phyloP scores from a whole-genome alignment of 306 rosid species.

The Vigna mungo region DNA sequence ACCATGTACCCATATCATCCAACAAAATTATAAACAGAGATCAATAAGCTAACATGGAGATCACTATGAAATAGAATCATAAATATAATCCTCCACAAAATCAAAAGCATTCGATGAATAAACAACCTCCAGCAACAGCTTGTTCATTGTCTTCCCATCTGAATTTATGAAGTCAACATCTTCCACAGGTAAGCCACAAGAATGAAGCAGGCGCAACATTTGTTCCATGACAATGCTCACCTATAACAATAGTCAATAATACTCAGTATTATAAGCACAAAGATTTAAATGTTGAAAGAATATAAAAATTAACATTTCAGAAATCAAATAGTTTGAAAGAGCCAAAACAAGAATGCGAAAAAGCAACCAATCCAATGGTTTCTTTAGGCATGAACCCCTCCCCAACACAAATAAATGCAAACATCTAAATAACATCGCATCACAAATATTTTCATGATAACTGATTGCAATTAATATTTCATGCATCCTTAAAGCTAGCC shows the following conservation, averaged over 20 bases:
- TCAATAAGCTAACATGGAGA: slow-evolving; percentile 39
- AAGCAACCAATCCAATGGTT: slow-evolving; percentile 4
- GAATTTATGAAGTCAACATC: slow-evolving; percentile 91
- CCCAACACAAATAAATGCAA: neutral
- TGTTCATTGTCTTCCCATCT: slow-evolving; percentile 96
- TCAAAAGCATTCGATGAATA: neutral
- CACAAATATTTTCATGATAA: slow-evolving; percentile 14
- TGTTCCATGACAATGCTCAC: slow-evolving; percentile 99
- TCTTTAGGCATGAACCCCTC: slow-evolving; percentile 10
- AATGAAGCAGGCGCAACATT: slow-evolving; percentile 90
- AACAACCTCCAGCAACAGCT: slow-evolving; percentile 78
- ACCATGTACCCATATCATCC: slow-evolving; percentile 15
- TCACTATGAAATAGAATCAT: slow-evolving; percentile 14
- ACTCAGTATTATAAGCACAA: slow-evolving; percentile 8
- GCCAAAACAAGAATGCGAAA: slow-evolving; percentile 15
- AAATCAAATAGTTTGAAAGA: slow-evolving; percentile 10
- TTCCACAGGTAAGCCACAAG: slow-evolving; percentile 84
- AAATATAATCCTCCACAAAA: slow-evolving; percentile 1
- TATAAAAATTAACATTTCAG: neutral
- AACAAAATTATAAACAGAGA: neutral
- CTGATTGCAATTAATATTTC: slow-evolving; percentile 8
- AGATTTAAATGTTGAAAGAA: neutral
- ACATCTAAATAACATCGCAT: neutral
- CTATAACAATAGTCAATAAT: slow-evolving; percentile 52
- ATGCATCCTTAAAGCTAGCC: slow-evolving; percentile 19